phyloP scores from a whole-genome alignment of 179 eudicot genomes.

The Vitellaria paradoxa region DNA sequence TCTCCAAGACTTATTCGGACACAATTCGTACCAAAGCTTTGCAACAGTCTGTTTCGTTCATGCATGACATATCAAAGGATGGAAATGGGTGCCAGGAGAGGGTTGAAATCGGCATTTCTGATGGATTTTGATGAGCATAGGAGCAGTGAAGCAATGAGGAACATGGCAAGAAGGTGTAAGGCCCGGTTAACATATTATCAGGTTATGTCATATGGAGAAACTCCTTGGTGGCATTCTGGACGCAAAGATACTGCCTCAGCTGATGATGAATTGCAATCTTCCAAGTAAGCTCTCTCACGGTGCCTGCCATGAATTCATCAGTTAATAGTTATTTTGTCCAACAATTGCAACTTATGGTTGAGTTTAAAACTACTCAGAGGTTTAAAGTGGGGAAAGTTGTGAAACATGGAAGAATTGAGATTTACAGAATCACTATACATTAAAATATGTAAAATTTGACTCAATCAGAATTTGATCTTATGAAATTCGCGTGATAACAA shows the following conservation, averaged over 20 bases:
- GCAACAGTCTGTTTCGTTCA: conserved; percentile 17
- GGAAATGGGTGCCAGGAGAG: neutral
- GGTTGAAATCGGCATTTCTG: conserved; percentile 3
- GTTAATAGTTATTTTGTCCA: neutral
- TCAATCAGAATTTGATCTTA: neutral
- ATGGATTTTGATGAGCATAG: conserved; percentile 21
- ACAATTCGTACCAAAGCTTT: conserved; percentile 39
- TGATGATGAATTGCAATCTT: conserved; percentile 17
- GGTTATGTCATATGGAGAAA: conserved; percentile 44
- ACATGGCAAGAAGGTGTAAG: conserved; percentile 45
- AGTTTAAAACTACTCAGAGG: neutral
- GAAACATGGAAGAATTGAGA: neutral
- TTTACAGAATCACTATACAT: neutral
- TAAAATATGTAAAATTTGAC: neutral
- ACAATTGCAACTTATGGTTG: neutral
- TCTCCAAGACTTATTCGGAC: conserved; percentile 29
- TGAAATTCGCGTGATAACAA: neutral
- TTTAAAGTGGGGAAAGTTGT: neutral
- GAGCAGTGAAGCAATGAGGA: conserved; percentile 26
- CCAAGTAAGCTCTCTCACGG: conserved; percentile 19
- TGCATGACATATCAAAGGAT: conserved; percentile 13
- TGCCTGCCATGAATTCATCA: conserved; percentile 8
- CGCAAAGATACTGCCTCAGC: conserved; percentile 14
- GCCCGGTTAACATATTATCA: conserved; percentile 56
- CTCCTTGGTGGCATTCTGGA: neutral